Evolutionary conservation across 129 eudicot species (phyloP).

Genomic region (Helianthus annuus): DNA sequence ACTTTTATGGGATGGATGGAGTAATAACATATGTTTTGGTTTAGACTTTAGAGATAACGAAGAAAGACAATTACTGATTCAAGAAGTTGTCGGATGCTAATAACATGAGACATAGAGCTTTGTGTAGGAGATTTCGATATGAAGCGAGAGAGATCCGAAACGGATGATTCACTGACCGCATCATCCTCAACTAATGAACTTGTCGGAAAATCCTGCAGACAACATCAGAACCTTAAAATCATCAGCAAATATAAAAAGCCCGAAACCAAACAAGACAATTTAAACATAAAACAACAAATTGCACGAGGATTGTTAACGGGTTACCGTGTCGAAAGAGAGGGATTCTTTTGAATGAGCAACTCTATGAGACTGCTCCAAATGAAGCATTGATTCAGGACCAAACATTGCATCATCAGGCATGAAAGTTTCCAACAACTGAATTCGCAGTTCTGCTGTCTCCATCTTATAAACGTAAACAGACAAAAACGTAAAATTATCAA

Average conservation of each 20-base stretch:
- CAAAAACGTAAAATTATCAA: background rate
- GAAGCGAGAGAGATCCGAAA: constrained; percentile 60
- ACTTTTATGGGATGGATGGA: constrained; percentile 3
- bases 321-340: constrained; percentile 76
- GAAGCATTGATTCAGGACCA: constrained; percentile 60
- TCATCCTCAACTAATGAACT: constrained; percentile 77
- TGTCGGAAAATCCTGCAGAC: constrained; percentile 61
- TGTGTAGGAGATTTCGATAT: constrained; percentile 61
- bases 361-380: constrained; percentile 58
- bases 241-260: background rate
- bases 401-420: constrained; percentile 82
- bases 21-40: background rate
- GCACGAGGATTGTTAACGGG: constrained; percentile 15
- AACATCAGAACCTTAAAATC: constrained; percentile 20
- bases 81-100: constrained; percentile 90
- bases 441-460: constrained; percentile 62
- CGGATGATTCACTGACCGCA: constrained; percentile 69
- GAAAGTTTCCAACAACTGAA: constrained; percentile 68
- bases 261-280: background rate
- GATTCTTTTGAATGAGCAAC: constrained; percentile 63
- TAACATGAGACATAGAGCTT: constrained; percentile 73
- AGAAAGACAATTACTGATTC: constrained; percentile 64
- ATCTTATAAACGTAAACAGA: constrained; percentile 38
- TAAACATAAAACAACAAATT: background rate
- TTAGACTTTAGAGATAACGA: background rate